Percentiles rank a stretch among this genome's conserved stretches.
Conservation (phyloP, 31 red algal species). For the Odonthalia washingtoniensis region DNA sequence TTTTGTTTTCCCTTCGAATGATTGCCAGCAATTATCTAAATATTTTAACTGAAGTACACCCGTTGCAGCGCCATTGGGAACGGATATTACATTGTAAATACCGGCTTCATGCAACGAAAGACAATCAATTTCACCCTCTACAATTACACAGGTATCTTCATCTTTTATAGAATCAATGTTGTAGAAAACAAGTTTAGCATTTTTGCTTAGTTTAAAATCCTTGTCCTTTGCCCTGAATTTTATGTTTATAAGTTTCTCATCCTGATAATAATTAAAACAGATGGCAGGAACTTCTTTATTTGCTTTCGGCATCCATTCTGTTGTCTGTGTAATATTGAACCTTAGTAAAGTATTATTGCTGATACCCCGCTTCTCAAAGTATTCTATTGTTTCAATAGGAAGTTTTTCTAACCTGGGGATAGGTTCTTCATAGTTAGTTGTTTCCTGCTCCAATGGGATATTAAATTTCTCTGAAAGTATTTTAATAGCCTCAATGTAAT, state of each 20-base stretch:
- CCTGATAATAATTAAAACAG: neutral
- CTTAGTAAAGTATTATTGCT: conserved; percentile 2
- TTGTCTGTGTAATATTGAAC: neutral
- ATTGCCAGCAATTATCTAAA: conserved; percentile 1
- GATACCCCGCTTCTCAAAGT: neutral
- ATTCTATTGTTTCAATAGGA: too few relatives aligned
- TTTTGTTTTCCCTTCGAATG: conserved; percentile 6
- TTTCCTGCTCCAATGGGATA: conserved; percentile 17
- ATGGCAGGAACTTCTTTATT: neutral
- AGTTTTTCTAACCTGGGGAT: too few relatives aligned
- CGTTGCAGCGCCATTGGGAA: conserved; percentile 3
- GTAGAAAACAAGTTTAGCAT: neutral
- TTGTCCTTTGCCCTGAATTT: conserved; percentile 1
- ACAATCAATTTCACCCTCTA: conserved; percentile 8
- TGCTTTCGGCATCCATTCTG: conserved; percentile 15
- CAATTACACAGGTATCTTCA: neutral
- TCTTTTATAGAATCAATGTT: conserved; percentile 3
- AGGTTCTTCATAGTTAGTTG: conserved; percentile 12
- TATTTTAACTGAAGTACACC: neutral
- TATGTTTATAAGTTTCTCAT: conserved; percentile 2
- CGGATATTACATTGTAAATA: conserved; percentile 4
- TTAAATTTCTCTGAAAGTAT: conserved; percentile 8
- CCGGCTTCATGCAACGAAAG: conserved; percentile 6
- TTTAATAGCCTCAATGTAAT: conserved; percentile 2
- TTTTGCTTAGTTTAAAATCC: conserved; percentile 22